These are phyloP conservation scores for Torulaspora franciscae DNA, from an alignment of 805 yeast species.

Conservation along the genomic window DNA sequence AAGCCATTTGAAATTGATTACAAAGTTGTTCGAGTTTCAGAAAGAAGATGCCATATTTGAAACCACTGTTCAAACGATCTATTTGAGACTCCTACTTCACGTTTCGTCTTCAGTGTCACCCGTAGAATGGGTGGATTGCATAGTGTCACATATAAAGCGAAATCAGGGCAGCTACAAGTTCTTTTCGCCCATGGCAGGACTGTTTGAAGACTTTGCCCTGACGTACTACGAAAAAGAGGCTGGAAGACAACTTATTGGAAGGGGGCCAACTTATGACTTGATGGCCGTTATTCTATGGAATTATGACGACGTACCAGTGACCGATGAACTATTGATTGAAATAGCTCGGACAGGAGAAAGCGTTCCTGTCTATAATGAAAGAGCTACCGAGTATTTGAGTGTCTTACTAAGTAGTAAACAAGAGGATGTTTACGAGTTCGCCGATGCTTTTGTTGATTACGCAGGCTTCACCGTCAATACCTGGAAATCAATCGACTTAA, in stretches of 20 bases:
- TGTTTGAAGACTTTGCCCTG: conserved; percentile 38
- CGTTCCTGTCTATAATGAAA: conserved; percentile 5
- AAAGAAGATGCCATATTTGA: conserved; percentile 53
- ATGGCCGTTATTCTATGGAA: conserved; percentile 27
- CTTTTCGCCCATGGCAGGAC: conserved; percentile 35
- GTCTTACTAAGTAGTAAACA: conserved; percentile 22
- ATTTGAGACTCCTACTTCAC: conserved; percentile 43
- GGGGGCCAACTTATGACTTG: conserved; percentile 22
- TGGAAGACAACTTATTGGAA: conserved; percentile 1
- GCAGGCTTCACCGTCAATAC: conserved; percentile 26
- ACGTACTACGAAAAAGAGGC: conserved; percentile 34
- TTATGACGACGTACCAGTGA: conserved; percentile 6
- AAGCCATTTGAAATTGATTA: conserved; percentile 31
- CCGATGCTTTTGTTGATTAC: conserved; percentile 22
- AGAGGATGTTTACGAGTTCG: conserved; percentile 19
- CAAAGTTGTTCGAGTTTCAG: conserved; percentile 36
- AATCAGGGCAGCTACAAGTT: conserved; percentile 25
- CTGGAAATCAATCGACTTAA: conserved; percentile 26
- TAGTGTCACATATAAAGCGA: conserved; percentile 38
- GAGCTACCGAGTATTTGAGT: conserved; percentile 28
- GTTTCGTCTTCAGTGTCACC: conserved; percentile 31
- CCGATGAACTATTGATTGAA: conserved; percentile 29
- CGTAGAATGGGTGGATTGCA: conserved; percentile 32
- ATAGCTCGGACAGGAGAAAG: conserved; percentile 22
- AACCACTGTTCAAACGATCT: conserved; percentile 47